Conservation (phyloP, 257 asterid genomes). For the Fraxinus americana region DNA sequence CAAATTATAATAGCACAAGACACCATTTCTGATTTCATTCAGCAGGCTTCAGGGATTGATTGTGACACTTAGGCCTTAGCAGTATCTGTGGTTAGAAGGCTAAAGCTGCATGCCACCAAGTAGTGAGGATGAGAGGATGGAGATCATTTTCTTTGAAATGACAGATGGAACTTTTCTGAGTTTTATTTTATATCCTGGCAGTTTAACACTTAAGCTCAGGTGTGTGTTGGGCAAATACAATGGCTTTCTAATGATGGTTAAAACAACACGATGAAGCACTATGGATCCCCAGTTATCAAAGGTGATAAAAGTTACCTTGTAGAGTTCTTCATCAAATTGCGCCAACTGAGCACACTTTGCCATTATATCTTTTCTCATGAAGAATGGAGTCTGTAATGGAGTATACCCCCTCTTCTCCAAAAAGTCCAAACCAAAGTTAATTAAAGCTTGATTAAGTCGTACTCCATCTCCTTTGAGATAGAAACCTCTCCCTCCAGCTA, state of each 20-base stretch:
- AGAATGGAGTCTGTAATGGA: slow-evolving; percentile 77
- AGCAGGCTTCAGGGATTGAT: background rate
- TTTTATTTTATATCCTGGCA: background rate
- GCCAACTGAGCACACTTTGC: slow-evolving; percentile 93
- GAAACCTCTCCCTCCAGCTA: slow-evolving; percentile 92
- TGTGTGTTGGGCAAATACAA: background rate
- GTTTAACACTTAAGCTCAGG: background rate
- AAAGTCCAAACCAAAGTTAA: slow-evolving; percentile 72
- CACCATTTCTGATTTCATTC: background rate
- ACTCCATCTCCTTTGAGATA: slow-evolving; percentile 86
- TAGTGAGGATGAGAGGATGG: background rate
- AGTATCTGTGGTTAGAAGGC: background rate
- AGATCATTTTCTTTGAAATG: background rate
- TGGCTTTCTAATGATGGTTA: background rate
- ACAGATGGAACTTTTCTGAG: background rate
- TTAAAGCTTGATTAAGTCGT: slow-evolving; percentile 78
- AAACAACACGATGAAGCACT: background rate
- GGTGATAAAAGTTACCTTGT: slow-evolving; percentile 56
- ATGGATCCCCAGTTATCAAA: slow-evolving; percentile 10
- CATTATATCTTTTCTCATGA: slow-evolving; percentile 93
- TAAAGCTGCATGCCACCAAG: background rate
- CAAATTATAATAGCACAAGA: background rate
- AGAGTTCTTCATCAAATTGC: slow-evolving; percentile 95
- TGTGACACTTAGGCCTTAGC: background rate
- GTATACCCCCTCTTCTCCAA: slow-evolving; percentile 63